These are phyloP conservation scores for Penicillium sp. DNA, from an alignment of 2,329 filamentous ascomycete species.

Conservation along the genomic window DNA sequence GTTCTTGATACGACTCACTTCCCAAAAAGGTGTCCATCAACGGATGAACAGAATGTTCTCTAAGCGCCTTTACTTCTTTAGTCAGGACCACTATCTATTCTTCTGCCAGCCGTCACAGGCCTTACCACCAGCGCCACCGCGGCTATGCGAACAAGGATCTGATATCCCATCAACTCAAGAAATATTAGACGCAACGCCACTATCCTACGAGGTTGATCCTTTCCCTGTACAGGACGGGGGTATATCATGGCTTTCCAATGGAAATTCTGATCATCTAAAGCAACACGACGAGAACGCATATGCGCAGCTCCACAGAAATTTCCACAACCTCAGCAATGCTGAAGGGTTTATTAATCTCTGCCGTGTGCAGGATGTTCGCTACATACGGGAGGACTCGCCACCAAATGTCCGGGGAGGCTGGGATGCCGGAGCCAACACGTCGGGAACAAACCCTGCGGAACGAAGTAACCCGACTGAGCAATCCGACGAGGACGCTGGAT, in stretches of 20 bases:
- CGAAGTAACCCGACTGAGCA: conserved; percentile 58
- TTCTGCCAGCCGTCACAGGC: conserved; percentile 66
- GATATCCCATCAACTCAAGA: conserved; percentile 59
- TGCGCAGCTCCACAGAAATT: conserved; percentile 62
- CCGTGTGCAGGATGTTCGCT: conserved; percentile 62
- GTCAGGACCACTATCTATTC: conserved; percentile 66
- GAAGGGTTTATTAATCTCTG: conserved; percentile 69
- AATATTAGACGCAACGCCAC: conserved; percentile 61
- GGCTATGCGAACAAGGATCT: conserved; percentile 50
- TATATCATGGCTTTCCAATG: conserved; percentile 61
- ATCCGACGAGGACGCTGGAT: conserved; percentile 62
- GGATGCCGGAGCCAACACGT: conserved; percentile 46
- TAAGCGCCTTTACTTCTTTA: conserved; percentile 69
- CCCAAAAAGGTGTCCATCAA: conserved; percentile 64
- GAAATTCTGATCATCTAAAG: conserved; percentile 51
- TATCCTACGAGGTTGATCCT: conserved; percentile 66
- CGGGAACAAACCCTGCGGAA: conserved; percentile 51
- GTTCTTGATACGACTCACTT: conserved; percentile 68
- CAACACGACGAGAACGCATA: conserved; percentile 63
- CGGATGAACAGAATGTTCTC: conserved; percentile 65
- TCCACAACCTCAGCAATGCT: conserved; percentile 62
- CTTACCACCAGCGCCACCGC: conserved; percentile 64
- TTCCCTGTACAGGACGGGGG: conserved; percentile 60
- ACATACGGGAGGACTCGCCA: conserved; percentile 59
- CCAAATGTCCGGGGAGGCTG: conserved; percentile 56